Conservation (phyloP, 2,329 filamentous ascomycete genomes). For the Myotisia sp. region DNA sequence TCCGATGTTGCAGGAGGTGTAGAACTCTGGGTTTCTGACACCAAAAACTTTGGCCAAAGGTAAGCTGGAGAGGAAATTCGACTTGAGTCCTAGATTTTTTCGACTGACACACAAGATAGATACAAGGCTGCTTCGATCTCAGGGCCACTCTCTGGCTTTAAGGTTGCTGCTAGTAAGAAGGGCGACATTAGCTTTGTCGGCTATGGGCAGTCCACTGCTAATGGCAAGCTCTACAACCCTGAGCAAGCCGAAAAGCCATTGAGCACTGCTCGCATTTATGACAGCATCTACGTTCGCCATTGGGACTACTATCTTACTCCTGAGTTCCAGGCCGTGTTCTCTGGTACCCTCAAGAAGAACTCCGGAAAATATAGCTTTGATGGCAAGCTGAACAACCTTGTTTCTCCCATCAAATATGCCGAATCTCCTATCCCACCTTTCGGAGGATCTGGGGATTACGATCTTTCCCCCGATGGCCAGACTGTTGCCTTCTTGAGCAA, state of each 20-base stretch:
- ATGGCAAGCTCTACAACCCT: slow-evolving; percentile 56
- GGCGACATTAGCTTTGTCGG: slow-evolving; percentile 40
- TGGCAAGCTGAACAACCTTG: slow-evolving; percentile 43
- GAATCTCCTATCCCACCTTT: slow-evolving; percentile 45
- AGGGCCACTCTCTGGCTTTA: slow-evolving; percentile 27
- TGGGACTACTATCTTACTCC: slow-evolving; percentile 66
- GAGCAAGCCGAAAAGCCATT: slow-evolving; percentile 44
- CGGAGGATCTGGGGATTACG: slow-evolving; percentile 67
- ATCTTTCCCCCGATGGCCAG: slow-evolving; percentile 37
- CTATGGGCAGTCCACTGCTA: slow-evolving; percentile 49
- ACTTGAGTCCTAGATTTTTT: too few species aligned
- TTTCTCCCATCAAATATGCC: slow-evolving; percentile 31
- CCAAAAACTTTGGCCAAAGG: slow-evolving; percentile 21
- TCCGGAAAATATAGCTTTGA: slow-evolving; percentile 25
- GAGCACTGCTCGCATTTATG: slow-evolving; percentile 57
- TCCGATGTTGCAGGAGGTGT: slow-evolving; percentile 26
- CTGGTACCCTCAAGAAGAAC: slow-evolving; percentile 42
- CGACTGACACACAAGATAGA: slow-evolving; percentile 14
- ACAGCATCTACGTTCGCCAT: slow-evolving; percentile 61
- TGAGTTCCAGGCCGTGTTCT: slow-evolving; percentile 59
- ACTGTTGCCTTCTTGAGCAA: slow-evolving; percentile 32
- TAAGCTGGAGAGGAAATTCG: too few species aligned
- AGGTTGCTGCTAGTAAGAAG: slow-evolving; percentile 21
- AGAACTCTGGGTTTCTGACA: slow-evolving; percentile 27
- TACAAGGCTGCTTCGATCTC: slow-evolving; percentile 27